Evolutionary conservation across 495 filamentous ascomycete species (phyloP).

Genomic region (Penicillium psychrofluorescens): DNA sequence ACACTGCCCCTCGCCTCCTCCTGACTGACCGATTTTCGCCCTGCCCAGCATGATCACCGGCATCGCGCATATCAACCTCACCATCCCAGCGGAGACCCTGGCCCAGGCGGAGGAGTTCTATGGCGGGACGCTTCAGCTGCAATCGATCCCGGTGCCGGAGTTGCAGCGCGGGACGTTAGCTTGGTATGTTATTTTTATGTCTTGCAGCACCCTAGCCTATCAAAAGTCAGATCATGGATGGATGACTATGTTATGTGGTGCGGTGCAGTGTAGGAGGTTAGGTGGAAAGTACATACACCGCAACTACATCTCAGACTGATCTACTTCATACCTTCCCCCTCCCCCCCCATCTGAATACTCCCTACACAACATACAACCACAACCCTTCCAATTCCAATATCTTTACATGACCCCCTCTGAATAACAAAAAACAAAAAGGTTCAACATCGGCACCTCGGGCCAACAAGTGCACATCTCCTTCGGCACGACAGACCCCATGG

Average conservation of each 20-base stretch:
- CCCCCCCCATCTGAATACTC: no score
- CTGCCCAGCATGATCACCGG: constrained; percentile 45
- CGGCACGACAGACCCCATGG: constrained; percentile 38
- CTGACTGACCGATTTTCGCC: no score
- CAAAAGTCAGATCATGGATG: not conserved
- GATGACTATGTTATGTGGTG: no score
- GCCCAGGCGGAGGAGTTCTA: constrained; percentile 50
- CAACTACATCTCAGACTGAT: no score
- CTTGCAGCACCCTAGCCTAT: not conserved
- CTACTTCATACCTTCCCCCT: no score
- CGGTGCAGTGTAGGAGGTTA: no score
- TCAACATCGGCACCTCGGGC: constrained; percentile 48
- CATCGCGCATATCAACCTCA: constrained; percentile 54
- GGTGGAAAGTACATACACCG: no score
- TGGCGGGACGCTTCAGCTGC: constrained; percentile 44
- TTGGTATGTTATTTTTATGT: constrained; percentile 29
- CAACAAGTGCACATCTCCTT: constrained; percentile 56
- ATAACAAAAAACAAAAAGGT: constrained; percentile 19
- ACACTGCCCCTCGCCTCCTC: no score
- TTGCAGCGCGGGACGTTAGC: constrained; percentile 41
- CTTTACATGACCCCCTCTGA: no score
- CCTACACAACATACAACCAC: no score
- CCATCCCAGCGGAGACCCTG: constrained; percentile 47
- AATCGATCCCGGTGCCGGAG: constrained; percentile 40
- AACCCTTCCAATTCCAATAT: no score